Conservation (phyloP, 2,329 filamentous ascomycete genomes). For the Ophiostoma australiae region DNA sequence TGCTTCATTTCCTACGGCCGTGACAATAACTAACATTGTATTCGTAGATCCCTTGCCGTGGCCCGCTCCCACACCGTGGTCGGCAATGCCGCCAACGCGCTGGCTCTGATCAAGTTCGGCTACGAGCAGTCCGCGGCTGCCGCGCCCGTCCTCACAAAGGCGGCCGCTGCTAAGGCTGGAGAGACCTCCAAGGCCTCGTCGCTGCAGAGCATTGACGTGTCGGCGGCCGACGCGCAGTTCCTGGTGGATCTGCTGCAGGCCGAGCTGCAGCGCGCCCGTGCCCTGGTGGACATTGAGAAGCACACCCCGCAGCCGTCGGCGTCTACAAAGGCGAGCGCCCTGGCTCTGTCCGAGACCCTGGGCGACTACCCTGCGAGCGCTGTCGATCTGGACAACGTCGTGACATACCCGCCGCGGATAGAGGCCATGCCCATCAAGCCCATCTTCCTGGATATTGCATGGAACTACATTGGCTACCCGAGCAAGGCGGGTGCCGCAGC, state of each 20-base stretch:
- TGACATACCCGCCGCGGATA: slow-evolving; percentile 80
- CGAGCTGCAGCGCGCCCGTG: slow-evolving; percentile 75
- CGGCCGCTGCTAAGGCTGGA: slow-evolving; percentile 27
- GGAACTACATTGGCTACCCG: slow-evolving; percentile 95
- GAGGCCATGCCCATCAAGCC: slow-evolving; percentile 86
- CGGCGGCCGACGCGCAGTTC: slow-evolving; percentile 51
- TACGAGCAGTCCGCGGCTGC: slow-evolving; percentile 55
- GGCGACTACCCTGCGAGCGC: slow-evolving; percentile 65
- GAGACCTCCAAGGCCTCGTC: slow-evolving; percentile 42
- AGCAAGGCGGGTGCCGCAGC: slow-evolving; percentile 43
- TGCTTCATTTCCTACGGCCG: no score
- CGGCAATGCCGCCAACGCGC: slow-evolving; percentile 66
- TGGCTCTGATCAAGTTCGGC: slow-evolving; percentile 77
- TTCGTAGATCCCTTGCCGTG: slow-evolving; percentile 61
- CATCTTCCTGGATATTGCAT: slow-evolving; percentile 91
- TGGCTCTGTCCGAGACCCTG: slow-evolving; percentile 66
- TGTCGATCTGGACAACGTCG: slow-evolving; percentile 72
- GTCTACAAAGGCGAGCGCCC: not conserved
- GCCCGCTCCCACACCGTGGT: slow-evolving; percentile 77
- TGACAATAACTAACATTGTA: not conserved
- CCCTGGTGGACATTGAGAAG: slow-evolving; percentile 75
- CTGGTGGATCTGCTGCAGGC: slow-evolving; percentile 61
- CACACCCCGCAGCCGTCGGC: slow-evolving; percentile 40
- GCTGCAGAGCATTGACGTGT: slow-evolving; percentile 62
- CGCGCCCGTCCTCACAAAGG: slow-evolving; percentile 43